These are phyloP conservation scores for Talaromyces sp. DNA, from an alignment of 2,329 filamentous ascomycete genomes.

Conservation along the genomic window DNA sequence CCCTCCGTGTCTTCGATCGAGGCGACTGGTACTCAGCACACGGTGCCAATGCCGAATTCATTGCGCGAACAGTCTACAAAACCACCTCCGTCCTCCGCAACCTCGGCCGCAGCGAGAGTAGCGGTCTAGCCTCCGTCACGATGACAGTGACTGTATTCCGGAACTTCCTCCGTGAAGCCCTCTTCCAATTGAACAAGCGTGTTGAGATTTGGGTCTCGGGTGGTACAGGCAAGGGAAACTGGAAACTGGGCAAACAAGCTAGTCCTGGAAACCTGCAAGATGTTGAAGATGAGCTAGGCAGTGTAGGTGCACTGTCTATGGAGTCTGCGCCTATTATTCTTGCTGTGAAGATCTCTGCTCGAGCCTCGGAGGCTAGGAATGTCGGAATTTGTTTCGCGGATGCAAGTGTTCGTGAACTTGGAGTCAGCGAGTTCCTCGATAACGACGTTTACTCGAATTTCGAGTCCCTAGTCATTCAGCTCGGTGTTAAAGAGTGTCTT, in stretches of 20 bases:
- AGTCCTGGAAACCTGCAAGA: constrained; percentile 96
- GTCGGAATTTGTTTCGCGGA: constrained; percentile 98
- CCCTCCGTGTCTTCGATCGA: constrained; percentile 88
- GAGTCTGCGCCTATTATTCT: constrained; percentile 93
- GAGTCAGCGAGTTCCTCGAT: constrained; percentile 97
- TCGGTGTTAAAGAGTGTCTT: constrained; percentile 92
- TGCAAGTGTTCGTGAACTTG: constrained; percentile 91
- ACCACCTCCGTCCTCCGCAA: constrained; percentile 94
- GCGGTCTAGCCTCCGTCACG: constrained; percentile 89
- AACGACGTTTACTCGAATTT: constrained; percentile 99
- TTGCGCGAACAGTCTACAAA: constrained; percentile 78
- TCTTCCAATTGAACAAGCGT: constrained; percentile 87
- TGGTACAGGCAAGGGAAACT: constrained; percentile 75
- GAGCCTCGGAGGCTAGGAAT: constrained; percentile 77
- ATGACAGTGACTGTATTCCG: constrained; percentile 94
- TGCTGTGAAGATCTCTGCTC: constrained; percentile 90
- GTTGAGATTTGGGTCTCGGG: constrained; percentile 85
- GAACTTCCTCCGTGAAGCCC: constrained; percentile 90
- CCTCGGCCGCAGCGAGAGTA: constrained; percentile 79
- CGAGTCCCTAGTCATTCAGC: constrained; percentile 91
- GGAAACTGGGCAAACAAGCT: constrained; percentile 88
- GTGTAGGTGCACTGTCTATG: constrained; percentile 59
- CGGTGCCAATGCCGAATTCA: constrained; percentile 51
- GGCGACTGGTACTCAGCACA: constrained; percentile 87
- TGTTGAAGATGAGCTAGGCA: constrained; percentile 90